A percentile compares a stretch with the other conserved stretches of the same genome.
Evolutionary conservation across 345 rosid species (phyloP).

Genomic region (Gossypium herbaceum): DNA sequence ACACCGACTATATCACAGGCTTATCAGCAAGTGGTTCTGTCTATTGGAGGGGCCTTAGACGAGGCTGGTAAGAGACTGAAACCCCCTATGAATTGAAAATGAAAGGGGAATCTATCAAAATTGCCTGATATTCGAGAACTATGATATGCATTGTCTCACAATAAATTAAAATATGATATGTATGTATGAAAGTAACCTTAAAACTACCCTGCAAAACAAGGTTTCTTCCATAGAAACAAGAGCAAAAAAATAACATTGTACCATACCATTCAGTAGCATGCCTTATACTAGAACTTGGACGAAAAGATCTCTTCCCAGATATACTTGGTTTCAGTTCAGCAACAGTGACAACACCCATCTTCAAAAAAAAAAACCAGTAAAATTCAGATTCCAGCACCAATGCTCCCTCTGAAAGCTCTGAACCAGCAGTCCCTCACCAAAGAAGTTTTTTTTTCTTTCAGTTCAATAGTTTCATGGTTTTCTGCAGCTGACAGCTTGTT

Average conservation of each 20-base stretch:
- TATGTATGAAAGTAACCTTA: neutral
- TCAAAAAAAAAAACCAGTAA: constrained; percentile 8
- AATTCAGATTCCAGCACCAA: constrained; percentile 7
- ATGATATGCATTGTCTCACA: neutral
- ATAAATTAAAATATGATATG: neutral
- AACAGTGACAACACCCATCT: constrained; percentile 76
- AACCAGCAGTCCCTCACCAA: no score
- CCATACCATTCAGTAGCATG: constrained; percentile 94
- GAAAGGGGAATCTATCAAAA: neutral
- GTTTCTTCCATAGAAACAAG: neutral
- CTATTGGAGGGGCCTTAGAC: neutral
- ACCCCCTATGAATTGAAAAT: neutral
- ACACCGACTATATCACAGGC: neutral
- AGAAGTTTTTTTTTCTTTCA: neutral
- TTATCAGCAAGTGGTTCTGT: constrained; percentile 16
- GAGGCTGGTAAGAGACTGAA: constrained; percentile 8
- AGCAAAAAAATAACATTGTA: neutral
- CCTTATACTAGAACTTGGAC: constrained; percentile 79
- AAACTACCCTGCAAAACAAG: constrained; percentile 4
- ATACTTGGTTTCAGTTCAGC: constrained; percentile 77
- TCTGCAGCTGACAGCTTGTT: constrained; percentile 15
- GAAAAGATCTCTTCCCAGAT: constrained; percentile 85
- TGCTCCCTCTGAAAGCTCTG: neutral
- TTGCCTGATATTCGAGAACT: neutral
- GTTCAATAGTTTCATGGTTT: neutral